Conservation (phyloP, 805 yeast species). For the Saturnispora ahearnii region DNA sequence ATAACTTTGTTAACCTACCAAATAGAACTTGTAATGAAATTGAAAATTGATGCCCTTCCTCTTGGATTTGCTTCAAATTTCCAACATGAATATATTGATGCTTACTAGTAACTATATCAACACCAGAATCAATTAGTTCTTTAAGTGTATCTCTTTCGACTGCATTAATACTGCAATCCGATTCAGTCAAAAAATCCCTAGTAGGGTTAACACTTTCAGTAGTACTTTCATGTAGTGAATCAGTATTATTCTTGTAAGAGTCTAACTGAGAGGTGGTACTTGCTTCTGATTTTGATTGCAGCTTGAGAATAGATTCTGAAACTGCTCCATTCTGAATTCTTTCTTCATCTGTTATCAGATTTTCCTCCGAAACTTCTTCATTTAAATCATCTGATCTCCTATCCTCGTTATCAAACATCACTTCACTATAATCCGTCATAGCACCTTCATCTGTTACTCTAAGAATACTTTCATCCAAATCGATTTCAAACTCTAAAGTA, state of each 20-base stretch:
- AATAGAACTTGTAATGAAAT: neutral
- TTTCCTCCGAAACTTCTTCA: neutral
- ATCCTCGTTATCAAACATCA: neutral
- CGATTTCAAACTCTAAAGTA: conserved; percentile 6
- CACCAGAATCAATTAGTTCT: neutral
- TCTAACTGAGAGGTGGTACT: too few species aligned
- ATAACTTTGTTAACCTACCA: conserved; percentile 32
- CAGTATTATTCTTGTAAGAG: too few species aligned
- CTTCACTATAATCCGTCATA: neutral
- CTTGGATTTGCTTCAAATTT: neutral
- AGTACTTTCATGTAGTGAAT: too few species aligned
- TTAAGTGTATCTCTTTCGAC: neutral
- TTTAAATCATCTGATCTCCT: too few species aligned
- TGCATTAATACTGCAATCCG: too few species aligned
- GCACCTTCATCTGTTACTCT: neutral
- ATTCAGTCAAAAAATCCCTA: too few species aligned
- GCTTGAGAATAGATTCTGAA: too few species aligned
- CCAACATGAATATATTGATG: neutral
- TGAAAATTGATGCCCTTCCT: neutral
- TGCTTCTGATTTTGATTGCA: too few species aligned
- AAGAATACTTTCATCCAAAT: conserved; percentile 1
- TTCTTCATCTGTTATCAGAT: neutral
- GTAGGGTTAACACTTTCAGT: too few species aligned
- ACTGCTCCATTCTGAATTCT: neutral
- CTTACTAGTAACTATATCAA: neutral